These are phyloP conservation scores for Leccinum broughii DNA, from an alignment of 768 basidiomycete genomes.

Conservation along the genomic window DNA sequence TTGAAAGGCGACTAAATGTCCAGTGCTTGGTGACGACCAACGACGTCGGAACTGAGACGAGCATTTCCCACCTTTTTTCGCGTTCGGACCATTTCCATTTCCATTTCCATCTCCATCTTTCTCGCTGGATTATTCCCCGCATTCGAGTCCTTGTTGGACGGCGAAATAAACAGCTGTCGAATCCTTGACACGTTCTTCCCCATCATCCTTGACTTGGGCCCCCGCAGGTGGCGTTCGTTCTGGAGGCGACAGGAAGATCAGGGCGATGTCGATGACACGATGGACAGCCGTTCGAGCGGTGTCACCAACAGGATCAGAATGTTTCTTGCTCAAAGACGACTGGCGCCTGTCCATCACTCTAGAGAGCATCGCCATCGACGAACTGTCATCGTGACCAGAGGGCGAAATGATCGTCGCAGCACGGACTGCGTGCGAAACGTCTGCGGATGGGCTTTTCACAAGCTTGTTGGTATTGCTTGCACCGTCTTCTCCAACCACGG, in stretches of 20 bases:
- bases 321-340: not conserved
- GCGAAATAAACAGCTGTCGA: constrained; percentile 4
- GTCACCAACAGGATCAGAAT: not conserved
- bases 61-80: constrained; percentile 5
- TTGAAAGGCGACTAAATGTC: not conserved
- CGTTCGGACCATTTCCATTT: constrained; percentile 10
- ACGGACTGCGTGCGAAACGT: not conserved
- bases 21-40: not conserved
- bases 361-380: not conserved
- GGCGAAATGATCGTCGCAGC: constrained; percentile 4
- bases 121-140: not conserved
- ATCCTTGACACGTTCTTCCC: not conserved
- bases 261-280: not conserved
- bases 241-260: not conserved
- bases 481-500: too few species aligned
- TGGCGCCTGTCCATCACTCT: not conserved
- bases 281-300: not conserved
- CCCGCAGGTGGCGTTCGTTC: too few species aligned
- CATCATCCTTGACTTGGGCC: not conserved
- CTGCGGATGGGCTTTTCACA: not conserved
- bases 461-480: too few species aligned
- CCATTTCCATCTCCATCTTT: constrained; percentile 11
- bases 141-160: not conserved
- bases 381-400: not conserved
- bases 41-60: not conserved